Conservation (phyloP, 1,284 basidiomycete species). For the Moesziomyces sp. region DNA sequence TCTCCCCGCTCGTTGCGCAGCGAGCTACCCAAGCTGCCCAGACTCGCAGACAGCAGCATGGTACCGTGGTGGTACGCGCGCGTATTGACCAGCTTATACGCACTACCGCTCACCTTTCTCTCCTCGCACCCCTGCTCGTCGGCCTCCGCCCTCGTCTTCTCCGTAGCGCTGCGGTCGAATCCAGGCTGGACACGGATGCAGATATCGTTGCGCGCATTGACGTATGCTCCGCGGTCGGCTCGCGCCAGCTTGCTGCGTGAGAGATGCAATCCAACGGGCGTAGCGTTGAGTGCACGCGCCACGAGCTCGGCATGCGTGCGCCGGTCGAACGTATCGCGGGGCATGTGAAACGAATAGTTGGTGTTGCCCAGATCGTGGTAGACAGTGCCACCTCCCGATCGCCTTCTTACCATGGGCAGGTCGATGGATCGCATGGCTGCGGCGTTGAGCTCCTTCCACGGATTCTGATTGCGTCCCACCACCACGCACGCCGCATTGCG, state of each 20-base stretch:
- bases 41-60: constrained; percentile 79
- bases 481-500: constrained; percentile 90
- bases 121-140: constrained; percentile 28
- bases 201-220: constrained; percentile 88
- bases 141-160: constrained; percentile 11
- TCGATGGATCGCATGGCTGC: constrained; percentile 71
- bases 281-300: constrained; percentile 78
- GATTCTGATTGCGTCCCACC: constrained; percentile 96
- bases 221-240: constrained; percentile 65
- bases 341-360: constrained; percentile 93
- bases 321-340: constrained; percentile 83
- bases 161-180: constrained; percentile 73
- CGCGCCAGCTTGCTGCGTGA: constrained; percentile 8
- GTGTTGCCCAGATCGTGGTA: constrained; percentile 97
- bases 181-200: constrained; percentile 71
- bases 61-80: constrained; percentile 98
- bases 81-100: constrained; percentile 92
- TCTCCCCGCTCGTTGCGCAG: constrained; percentile 77
- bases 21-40: constrained; percentile 53
- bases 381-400: constrained; percentile 96
- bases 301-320: constrained; percentile 82
- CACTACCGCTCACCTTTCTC: constrained; percentile 89
- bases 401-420: constrained; percentile 83
- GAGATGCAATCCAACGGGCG: constrained; percentile 58
- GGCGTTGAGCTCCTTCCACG: constrained; percentile 95